Conservation (phyloP, 495 filamentous ascomycete genomes). For the Paragyromitra xinjiangensis region DNA sequence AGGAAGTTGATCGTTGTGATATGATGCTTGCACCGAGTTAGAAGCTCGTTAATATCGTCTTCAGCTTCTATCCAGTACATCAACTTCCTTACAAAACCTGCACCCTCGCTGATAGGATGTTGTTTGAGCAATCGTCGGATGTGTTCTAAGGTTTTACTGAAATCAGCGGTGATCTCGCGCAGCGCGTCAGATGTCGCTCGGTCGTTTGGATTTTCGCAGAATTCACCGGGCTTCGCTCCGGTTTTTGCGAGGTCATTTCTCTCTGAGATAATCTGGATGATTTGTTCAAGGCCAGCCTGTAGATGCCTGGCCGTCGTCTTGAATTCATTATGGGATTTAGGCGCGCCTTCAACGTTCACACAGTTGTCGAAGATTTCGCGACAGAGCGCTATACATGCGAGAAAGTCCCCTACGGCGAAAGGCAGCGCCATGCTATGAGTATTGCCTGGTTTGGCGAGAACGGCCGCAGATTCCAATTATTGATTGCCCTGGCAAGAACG, state of each 20-base stretch:
- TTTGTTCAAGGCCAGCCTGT: slow-evolving; percentile 58
- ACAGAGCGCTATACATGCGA: slow-evolving; percentile 43
- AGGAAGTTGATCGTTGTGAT: slow-evolving; percentile 43
- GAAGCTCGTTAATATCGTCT: slow-evolving; percentile 36
- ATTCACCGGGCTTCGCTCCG: neutral
- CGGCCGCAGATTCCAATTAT: neutral
- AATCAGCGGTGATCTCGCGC: slow-evolving; percentile 35
- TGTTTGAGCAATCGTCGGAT: slow-evolving; percentile 30
- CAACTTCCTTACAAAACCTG: slow-evolving; percentile 13
- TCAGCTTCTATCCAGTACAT: slow-evolving; percentile 30
- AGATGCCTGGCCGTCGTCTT: slow-evolving; percentile 56
- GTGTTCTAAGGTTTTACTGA: slow-evolving; percentile 26
- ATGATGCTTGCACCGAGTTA: slow-evolving; percentile 32
- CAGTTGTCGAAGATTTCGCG: slow-evolving; percentile 32
- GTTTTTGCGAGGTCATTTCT: slow-evolving; percentile 10
- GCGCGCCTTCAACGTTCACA: slow-evolving; percentile 38
- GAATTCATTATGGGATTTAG: slow-evolving; percentile 57
- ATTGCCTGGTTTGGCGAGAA: neutral
- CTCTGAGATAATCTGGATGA: slow-evolving; percentile 57
- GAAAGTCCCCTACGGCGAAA: slow-evolving; percentile 55
- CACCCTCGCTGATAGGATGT: slow-evolving; percentile 20
- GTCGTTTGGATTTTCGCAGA: slow-evolving; percentile 22
- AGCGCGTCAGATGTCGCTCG: slow-evolving; percentile 25
- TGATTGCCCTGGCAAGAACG: neutral
- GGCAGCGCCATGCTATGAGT: slow-evolving; percentile 57